These are phyloP conservation scores for Komagataella pastoris DNA, from an alignment of 805 yeast species.

Conservation along the genomic window DNA sequence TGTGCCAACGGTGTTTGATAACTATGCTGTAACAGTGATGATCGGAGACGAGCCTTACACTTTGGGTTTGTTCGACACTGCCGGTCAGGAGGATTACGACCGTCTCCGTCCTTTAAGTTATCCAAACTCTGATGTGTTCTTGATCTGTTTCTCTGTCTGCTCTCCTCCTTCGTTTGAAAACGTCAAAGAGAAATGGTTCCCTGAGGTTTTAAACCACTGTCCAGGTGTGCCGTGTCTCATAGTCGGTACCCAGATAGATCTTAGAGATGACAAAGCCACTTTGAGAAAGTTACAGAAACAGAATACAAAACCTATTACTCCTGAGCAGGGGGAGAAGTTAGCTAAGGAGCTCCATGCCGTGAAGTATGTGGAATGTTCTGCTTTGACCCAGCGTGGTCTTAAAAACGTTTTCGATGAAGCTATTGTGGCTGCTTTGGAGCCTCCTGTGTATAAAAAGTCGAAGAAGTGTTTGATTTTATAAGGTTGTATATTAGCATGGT, in stretches of 20 bases:
- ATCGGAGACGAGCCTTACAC: constrained; percentile 98
- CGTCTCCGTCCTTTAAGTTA: constrained; percentile 91
- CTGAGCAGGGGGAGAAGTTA: constrained; percentile 81
- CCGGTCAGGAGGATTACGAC: constrained; percentile 99
- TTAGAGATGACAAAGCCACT: constrained; percentile 86
- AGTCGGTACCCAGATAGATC: constrained; percentile 94
- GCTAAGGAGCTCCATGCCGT: constrained; percentile 94
- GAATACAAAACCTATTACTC: constrained; percentile 72
- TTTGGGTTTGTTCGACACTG: constrained; percentile 94
- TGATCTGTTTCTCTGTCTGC: constrained; percentile 92
- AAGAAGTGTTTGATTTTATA: constrained; percentile 82
- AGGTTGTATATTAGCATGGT: constrained; percentile 2
- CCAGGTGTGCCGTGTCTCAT: constrained; percentile 97
- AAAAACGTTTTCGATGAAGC: constrained; percentile 98
- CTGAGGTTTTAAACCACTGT: constrained; percentile 89
- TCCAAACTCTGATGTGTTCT: constrained; percentile 94
- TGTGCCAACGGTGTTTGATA: constrained; percentile 97
- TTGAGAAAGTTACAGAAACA: constrained; percentile 85
- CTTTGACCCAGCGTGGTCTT: constrained; percentile 91
- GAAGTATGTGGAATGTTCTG: constrained; percentile 95
- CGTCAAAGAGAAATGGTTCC: constrained; percentile 97
- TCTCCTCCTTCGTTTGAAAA: constrained; percentile 96
- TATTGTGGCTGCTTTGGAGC: constrained; percentile 94
- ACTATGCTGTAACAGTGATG: constrained; percentile 88
- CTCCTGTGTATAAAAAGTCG: constrained; percentile 73